Evolutionary conservation across 2,329 filamentous ascomycete species (phyloP), one percentile per base, ranked within the genome.

Genomic region (Mariannaea sp.): DNA sequence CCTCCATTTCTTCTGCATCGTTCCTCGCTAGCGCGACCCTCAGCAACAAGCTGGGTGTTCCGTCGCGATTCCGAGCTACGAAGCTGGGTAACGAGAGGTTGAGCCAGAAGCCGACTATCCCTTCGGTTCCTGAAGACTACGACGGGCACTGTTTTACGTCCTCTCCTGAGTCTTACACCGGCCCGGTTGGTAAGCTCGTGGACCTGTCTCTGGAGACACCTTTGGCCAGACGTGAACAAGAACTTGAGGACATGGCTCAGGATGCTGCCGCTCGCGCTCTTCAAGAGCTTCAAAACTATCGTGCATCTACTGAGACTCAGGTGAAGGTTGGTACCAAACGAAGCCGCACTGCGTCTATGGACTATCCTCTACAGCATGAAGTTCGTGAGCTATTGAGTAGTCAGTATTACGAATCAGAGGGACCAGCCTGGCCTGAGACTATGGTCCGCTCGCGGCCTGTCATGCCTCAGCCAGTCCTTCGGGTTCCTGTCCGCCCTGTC

Each of bases 1-100:
- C 84, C 67, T 86, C 83, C 14, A 82, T 85, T 71, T 86, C 83
- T 52, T 85, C 83, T 66, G 77, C 81, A 64, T 85, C 82, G 61
- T 84, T 81, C 54, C 72, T 82, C 73, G 79, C 73, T 70, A 81
- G 78, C 78, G 83, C 82, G 82, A 83, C 71, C 72, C 75, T 75
- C 80, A 80, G 73, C 70, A 79, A 56, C 51, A 67, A 66, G 59
- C 62, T 71, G 78, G 80, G 82, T 71, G 76, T 80, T 68, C 77
- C 81, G 78, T 83, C 82, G 83, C 83, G 83, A 79, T 84, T 78
- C 76, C 82, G 83, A 67, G 81, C 75, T 60, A 75, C 77, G 75
- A 86, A 83, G 79, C 72, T 78, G 51, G 78, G 77, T 64, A 78
- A 75, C 71, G 81, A 85, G 73, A 82, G 78, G 72, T 69, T 77